A percentile compares a stretch with the other conserved stretches of the same genome.
Conservation (phyloP, 768 basidiomycete genomes). For the Lyophyllum shimeji region DNA sequence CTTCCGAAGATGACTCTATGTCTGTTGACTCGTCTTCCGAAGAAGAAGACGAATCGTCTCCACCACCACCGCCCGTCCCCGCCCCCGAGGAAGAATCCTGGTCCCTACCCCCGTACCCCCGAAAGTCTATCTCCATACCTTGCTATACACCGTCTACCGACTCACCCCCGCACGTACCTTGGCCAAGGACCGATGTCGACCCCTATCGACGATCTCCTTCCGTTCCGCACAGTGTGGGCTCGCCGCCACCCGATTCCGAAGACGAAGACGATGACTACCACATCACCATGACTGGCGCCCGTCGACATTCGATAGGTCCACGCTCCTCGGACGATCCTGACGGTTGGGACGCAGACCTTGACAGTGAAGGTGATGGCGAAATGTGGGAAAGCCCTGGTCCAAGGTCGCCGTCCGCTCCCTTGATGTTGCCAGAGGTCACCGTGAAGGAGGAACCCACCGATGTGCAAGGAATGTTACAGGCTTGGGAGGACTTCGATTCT, state of each 20-base stretch:
- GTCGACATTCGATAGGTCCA: constrained; percentile 30
- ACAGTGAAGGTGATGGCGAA: constrained; percentile 60
- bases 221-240: constrained; percentile 53
- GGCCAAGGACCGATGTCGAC: constrained; percentile 20
- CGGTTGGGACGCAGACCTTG: constrained; percentile 45
- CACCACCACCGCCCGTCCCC: constrained; percentile 16
- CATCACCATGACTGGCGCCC: constrained; percentile 41
- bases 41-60: constrained; percentile 22
- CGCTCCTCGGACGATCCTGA: constrained; percentile 28
- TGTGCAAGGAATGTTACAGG: constrained; percentile 63
- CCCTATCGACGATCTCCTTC: constrained; percentile 58
- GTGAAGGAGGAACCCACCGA: constrained; percentile 66
- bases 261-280: constrained; percentile 56
- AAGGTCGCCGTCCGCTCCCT: constrained; percentile 60
- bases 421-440: constrained; percentile 29
- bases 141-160: constrained; percentile 50
- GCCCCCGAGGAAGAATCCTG: constrained; percentile 39
- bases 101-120: constrained; percentile 56
- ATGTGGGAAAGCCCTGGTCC: constrained; percentile 67
- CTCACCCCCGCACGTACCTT: constrained; percentile 28
- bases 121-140: constrained; percentile 57
- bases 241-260: constrained; percentile 73
- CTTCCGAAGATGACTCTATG: constrained; percentile 40
- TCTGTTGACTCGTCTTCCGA: constrained; percentile 45
- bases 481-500: constrained; percentile 66